These are phyloP conservation scores for Trichoderma atroviride DNA, from an alignment of 2,329 filamentous ascomycete genomes.

Conservation along the genomic window DNA sequence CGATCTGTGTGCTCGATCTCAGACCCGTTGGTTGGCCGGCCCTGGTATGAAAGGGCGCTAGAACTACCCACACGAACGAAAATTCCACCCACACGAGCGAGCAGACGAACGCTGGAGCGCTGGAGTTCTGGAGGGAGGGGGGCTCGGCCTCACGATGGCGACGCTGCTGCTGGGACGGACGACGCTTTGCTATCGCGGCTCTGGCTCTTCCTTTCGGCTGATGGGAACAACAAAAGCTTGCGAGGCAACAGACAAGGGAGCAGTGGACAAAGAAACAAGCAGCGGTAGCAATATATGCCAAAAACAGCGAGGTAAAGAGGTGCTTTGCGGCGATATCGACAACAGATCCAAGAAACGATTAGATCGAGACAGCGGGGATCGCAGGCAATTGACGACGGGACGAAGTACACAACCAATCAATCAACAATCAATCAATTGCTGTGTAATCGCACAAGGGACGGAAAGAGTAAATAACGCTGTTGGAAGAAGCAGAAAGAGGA, in stretches of 20 bases:
- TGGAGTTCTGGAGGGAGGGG: background rate
- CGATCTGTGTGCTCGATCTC: constrained; percentile 27
- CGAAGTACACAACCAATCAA: constrained; percentile 25
- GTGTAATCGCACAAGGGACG: constrained; percentile 25
- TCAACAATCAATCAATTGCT: constrained; percentile 19
- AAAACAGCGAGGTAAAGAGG: background rate
- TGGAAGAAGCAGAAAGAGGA: constrained; percentile 10
- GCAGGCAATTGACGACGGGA: constrained; percentile 17
- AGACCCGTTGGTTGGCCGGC: constrained; percentile 21
- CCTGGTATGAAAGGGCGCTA: constrained; percentile 30
- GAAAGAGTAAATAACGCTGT: constrained; percentile 21
- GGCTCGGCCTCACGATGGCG: background rate
- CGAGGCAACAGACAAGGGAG: background rate
- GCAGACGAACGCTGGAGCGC: background rate
- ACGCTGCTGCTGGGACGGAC: constrained; percentile 2
- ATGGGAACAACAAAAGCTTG: background rate
- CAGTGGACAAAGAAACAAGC: background rate
- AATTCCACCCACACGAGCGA: constrained; percentile 16
- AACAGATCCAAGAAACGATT: constrained; percentile 19
- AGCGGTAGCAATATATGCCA: constrained; percentile 17
- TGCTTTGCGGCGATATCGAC: constrained; percentile 19
- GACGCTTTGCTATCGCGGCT: constrained; percentile 1
- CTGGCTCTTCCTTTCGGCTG: background rate
- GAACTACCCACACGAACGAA: constrained; percentile 32
- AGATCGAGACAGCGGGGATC: constrained; percentile 13